Evolutionary conservation across 352 stramenopile genomes (phyloP).

Genomic region (Phytopythium kandeliae): DNA sequence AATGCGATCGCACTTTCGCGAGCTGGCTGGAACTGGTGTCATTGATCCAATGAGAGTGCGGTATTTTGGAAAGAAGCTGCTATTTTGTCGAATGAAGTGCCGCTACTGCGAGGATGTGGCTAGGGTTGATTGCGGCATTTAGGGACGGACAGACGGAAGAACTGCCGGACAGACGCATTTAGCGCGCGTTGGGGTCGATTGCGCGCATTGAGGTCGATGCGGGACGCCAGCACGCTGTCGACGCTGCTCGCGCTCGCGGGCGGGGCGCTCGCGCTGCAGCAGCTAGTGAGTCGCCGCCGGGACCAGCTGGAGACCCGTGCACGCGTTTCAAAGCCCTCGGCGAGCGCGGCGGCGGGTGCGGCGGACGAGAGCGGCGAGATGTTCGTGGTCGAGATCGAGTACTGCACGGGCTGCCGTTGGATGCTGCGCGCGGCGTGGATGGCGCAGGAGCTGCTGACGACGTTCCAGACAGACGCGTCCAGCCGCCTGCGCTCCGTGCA

Average conservation of each 20-base stretch:
- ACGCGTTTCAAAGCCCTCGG: background rate
- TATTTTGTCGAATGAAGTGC: too few species aligned
- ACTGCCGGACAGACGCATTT: too few species aligned
- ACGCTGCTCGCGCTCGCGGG: constrained; percentile 19
- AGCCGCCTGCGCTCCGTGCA: constrained; percentile 48
- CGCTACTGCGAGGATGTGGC: too few species aligned
- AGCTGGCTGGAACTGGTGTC: too few species aligned
- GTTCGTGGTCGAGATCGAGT: constrained; percentile 87
- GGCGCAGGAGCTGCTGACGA: constrained; percentile 90
- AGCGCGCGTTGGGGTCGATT: too few species aligned
- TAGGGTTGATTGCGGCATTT: too few species aligned
- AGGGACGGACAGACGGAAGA: too few species aligned
- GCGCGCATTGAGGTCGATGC: too few species aligned
- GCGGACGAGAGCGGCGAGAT: constrained; percentile 9
- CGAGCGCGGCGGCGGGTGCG: background rate
- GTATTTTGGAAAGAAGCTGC: too few species aligned
- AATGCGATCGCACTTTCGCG: too few species aligned
- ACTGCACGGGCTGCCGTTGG: constrained; percentile 90
- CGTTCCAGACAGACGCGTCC: constrained; percentile 77
- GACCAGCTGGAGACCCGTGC: constrained; percentile 4
- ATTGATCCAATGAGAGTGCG: too few species aligned
- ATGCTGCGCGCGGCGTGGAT: constrained; percentile 87
- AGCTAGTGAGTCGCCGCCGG: constrained; percentile 21
- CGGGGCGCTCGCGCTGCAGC: constrained; percentile 34
- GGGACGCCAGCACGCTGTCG: constrained; percentile 13